A percentile compares a stretch with the other conserved stretches of the same genome.
These are phyloP conservation scores for Auriscalpium microsporum DNA, from an alignment of 768 basidiomycete genomes.

Conservation along the genomic window DNA sequence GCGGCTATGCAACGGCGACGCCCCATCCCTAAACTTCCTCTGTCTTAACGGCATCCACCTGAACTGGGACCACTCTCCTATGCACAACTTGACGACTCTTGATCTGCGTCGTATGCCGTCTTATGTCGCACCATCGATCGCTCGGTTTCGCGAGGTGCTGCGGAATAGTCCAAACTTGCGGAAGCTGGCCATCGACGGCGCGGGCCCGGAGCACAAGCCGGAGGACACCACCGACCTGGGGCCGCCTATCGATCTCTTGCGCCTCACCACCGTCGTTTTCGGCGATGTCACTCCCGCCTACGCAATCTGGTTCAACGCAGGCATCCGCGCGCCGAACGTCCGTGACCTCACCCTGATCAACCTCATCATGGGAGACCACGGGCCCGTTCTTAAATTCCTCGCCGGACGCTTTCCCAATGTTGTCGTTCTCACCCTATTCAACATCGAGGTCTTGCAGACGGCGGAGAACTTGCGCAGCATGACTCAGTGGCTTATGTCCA, in stretches of 20 bases:
- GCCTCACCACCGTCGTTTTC: constrained; percentile 45
- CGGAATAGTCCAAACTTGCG: constrained; percentile 29
- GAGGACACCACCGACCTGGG: constrained; percentile 15
- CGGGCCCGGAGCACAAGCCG: constrained; percentile 39
- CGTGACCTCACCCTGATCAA: constrained; percentile 51
- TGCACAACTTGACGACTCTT: constrained; percentile 51
- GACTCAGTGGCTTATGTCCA: constrained; percentile 46
- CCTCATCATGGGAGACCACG: constrained; percentile 42
- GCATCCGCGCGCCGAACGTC: constrained; percentile 49
- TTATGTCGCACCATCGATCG: constrained; percentile 39
- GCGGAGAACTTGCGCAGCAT: constrained; percentile 23
- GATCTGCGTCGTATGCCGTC: constrained; percentile 57
- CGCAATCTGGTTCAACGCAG: constrained; percentile 37
- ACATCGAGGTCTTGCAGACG: constrained; percentile 29
- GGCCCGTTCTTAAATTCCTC: constrained; percentile 37
- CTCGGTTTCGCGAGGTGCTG: constrained; percentile 47
- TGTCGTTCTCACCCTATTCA: constrained; percentile 44
- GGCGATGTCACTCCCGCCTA: constrained; percentile 46
- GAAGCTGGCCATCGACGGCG: constrained; percentile 54
- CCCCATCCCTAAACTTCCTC: constrained; percentile 41
- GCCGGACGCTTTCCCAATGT: constrained; percentile 44
- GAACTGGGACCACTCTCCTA: constrained; percentile 43
- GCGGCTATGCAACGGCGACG: constrained; percentile 42
- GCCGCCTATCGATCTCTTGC: constrained; percentile 37
- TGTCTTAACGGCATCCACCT: constrained; percentile 52